Conservation (phyloP, 1,284 basidiomycete species). For the Moesziomyces antarcticus region DNA sequence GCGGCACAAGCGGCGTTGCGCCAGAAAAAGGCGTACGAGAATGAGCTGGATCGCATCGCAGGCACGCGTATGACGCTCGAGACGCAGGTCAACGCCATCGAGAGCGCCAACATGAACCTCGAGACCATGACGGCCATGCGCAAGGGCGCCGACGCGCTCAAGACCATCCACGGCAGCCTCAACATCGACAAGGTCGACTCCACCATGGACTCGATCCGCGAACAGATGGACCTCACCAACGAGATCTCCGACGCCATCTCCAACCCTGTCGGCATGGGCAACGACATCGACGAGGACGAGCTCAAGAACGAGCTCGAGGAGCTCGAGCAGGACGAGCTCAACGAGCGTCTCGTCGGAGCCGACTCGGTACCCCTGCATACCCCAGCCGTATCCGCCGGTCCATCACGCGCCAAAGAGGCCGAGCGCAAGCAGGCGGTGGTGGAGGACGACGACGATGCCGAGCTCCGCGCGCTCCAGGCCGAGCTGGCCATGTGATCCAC, state of each 20-base stretch:
- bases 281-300: conserved; percentile 82
- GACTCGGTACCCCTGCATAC: conserved; percentile 90
- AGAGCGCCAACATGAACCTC: conserved; percentile 97
- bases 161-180: conserved; percentile 88
- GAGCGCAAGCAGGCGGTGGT: conserved; percentile 72
- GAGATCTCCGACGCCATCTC: conserved; percentile 97
- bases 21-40: conserved; percentile 91
- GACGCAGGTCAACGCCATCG: conserved; percentile 94
- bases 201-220: conserved; percentile 88
- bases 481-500: conserved; percentile 69
- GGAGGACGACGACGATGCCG: conserved; percentile 92
- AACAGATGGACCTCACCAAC: conserved; percentile 92
- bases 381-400: conserved; percentile 67
- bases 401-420: conserved; percentile 52
- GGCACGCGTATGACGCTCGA: conserved; percentile 92
- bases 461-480: conserved; percentile 91
- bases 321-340: conserved; percentile 90
- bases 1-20: conserved; percentile 79
- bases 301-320: conserved; percentile 86
- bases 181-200: conserved; percentile 90
- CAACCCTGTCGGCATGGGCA: conserved; percentile 77
- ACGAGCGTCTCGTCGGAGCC: conserved; percentile 86
- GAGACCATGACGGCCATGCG: conserved; percentile 99
- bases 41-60: conserved; percentile 86
- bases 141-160: conserved; percentile 90